Base-by-base conservation (phyloP, 306 rosid genomes). In the Begonia loranthoides region DNA sequence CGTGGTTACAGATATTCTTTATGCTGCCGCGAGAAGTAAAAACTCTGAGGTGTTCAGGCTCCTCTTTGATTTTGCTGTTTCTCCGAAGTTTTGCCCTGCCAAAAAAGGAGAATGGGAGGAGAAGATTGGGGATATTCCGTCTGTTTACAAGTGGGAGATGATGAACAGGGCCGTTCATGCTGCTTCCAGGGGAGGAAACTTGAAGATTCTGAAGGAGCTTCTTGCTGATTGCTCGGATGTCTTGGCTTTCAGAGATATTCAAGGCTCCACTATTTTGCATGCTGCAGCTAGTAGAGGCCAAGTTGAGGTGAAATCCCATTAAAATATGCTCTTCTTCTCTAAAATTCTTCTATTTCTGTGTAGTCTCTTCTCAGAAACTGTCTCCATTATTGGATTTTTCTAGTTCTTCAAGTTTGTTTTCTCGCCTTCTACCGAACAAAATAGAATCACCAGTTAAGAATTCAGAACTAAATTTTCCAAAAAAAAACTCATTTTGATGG, bases 271-370 rank as follows among this genome's bases (percentile, higher is more conserved):
- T 55, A 56, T 83, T 39, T 66, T 90, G 1, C 99, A 90, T 75
- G 87, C 99, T 6, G 99, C 99, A 51, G 99, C 99, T 0, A 88
- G 86, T 22, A 80, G 84, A 76, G 99, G 95, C 36, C 79, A 79
- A 60, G 86, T 83, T 51, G 85, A 90, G 97, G 97, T 90, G 24
- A 75, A 56, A 2, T 9, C 40, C n/a, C 47, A n/a, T 19, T 38
- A 71, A 59, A 53, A 15, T 41, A 50, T 44, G 28, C 33, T 58
- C 17, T 46, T 58, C 17, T 46, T 1, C 38, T 57, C 36, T 69
- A 51, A 24, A 24, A 10, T 58, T 58, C 47, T 14, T 19, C 45
- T 58, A 14, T 6, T 12, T 12, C 34, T 49, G n/a, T 8, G 28
- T 58, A 60, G 2, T 13, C 28, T 13, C 19, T 43, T 16, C 48